Evolutionary conservation across 2,329 filamentous ascomycete genomes (phyloP).

Genomic region (Bretziella fagacearum): DNA sequence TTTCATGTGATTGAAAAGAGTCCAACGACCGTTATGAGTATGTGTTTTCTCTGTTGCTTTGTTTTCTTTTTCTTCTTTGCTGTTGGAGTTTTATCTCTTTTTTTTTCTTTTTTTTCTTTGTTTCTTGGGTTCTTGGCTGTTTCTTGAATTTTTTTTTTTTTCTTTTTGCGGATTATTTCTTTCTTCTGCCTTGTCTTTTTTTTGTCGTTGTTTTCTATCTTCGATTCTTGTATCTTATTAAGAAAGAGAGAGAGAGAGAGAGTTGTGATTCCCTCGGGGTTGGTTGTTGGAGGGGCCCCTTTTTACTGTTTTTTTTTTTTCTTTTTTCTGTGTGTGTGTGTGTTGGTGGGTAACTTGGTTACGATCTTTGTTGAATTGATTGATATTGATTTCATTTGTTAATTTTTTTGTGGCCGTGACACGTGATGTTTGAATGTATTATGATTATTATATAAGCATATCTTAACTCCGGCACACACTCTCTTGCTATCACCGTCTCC

Average conservation of each 20-base stretch:
- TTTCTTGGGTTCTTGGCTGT: not conserved
- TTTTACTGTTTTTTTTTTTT: not conserved
- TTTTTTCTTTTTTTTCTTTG: conserved; percentile 15
- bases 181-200: conserved; percentile 9
- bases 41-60: conserved; percentile 13
- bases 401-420: no score
- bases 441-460: not conserved
- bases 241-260: not conserved
- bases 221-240: conserved; percentile 7
- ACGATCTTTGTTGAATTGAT: no score
- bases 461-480: no score
- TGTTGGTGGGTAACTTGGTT: no score
- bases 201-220: conserved; percentile 5
- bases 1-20: no score
- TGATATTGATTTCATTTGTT: no score
- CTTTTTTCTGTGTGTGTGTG: no score
- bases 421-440: not conserved
- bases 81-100: conserved; percentile 13
- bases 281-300: not conserved
- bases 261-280: not conserved
- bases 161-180: not conserved
- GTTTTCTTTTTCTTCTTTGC: conserved; percentile 8
- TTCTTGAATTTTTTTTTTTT: conserved; percentile 3
- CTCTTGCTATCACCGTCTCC: not conserved
- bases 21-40: not conserved